Evolutionary conservation across 257 asterid species (phyloP).

Genomic region (Voacanga thouarsii): DNA sequence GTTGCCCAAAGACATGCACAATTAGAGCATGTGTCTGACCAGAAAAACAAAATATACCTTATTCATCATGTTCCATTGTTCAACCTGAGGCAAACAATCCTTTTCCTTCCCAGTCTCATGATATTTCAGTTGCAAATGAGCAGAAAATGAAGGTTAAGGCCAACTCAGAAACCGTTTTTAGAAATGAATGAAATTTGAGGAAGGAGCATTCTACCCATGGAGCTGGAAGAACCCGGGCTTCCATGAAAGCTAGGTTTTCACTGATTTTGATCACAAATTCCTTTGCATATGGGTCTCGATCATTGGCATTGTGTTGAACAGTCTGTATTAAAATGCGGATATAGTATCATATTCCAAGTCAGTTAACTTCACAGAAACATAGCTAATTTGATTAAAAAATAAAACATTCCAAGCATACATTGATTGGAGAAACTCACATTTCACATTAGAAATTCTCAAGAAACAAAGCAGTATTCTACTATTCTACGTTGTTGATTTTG

Average conservation of each 20-base stretch:
- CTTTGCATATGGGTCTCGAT: too few relatives aligned
- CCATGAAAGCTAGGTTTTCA: conserved; percentile 79
- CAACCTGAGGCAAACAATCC: conserved; percentile 96
- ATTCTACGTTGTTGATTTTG: neutral
- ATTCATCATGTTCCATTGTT: conserved; percentile 99
- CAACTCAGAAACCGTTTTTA: neutral
- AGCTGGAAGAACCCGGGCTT: conserved; percentile 97
- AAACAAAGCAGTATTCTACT: neutral
- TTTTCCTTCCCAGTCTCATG: conserved; percentile 93
- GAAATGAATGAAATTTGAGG: neutral
- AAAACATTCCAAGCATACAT: neutral
- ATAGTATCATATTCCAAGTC: too few relatives aligned
- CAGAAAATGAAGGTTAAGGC: conserved; percentile 13
- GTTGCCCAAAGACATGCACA: neutral
- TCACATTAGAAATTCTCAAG: neutral
- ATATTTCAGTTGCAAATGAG: conserved; percentile 67
- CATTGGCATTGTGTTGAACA: too few relatives aligned
- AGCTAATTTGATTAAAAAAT: neutral
- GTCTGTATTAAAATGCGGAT: too few relatives aligned
- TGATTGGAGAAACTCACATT: neutral
- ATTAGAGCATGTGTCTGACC: neutral
- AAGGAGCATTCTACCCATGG: conserved; percentile 74
- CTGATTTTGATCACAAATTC: conserved; percentile 86
- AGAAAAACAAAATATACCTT: too few relatives aligned
- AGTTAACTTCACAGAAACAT: too few relatives aligned